A percentile compares a stretch with the other conserved stretches of the same genome.
phyloP scores from a whole-genome alignment of 2,329 filamentous ascomycete species.

The Colletotrichum melonis region DNA sequence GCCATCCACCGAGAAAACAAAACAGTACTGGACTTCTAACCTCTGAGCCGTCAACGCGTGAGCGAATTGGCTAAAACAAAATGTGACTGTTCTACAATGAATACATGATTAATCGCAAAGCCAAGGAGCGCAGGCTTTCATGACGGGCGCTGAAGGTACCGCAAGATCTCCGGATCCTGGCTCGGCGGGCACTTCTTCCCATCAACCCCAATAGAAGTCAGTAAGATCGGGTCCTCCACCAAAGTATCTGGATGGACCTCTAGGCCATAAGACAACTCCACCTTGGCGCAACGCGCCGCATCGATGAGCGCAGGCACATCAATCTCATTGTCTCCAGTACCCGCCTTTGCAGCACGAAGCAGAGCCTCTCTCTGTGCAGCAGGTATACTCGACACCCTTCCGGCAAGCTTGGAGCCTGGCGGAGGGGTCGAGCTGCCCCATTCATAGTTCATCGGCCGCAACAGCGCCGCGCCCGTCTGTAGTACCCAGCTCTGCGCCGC shows the following conservation, averaged over 20 bases:
- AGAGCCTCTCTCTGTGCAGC: slow-evolving; percentile 38
- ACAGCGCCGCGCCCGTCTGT: slow-evolving; percentile 38
- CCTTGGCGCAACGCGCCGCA: slow-evolving; percentile 26
- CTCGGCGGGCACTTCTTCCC: slow-evolving; percentile 50
- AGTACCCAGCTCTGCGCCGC: slow-evolving; percentile 39
- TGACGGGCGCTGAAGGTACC: slow-evolving; percentile 7
- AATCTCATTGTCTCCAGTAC: slow-evolving; percentile 27
- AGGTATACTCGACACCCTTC: slow-evolving; percentile 37
- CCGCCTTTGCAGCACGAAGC: slow-evolving; percentile 20
- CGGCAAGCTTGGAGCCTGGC: slow-evolving; percentile 29
- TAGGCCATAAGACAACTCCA: slow-evolving; percentile 37
- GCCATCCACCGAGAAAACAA: background rate
- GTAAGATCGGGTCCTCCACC: slow-evolving; percentile 52
- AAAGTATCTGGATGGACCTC: slow-evolving; percentile 55
- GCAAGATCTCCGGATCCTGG: slow-evolving; percentile 49
- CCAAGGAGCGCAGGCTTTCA: background rate
- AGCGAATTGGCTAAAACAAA: background rate
- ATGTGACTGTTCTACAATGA: background rate
- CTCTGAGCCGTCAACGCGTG: background rate
- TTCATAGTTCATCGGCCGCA: slow-evolving; percentile 39
- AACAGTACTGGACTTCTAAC: background rate
- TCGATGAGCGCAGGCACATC: slow-evolving; percentile 34
- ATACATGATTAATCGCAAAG: too few species aligned
- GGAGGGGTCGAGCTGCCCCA: slow-evolving; percentile 37
- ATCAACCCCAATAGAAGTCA: slow-evolving; percentile 40